Base-by-base conservation (phyloP, 495 filamentous ascomycete species). In the Daldinia vernicosa region DNA sequence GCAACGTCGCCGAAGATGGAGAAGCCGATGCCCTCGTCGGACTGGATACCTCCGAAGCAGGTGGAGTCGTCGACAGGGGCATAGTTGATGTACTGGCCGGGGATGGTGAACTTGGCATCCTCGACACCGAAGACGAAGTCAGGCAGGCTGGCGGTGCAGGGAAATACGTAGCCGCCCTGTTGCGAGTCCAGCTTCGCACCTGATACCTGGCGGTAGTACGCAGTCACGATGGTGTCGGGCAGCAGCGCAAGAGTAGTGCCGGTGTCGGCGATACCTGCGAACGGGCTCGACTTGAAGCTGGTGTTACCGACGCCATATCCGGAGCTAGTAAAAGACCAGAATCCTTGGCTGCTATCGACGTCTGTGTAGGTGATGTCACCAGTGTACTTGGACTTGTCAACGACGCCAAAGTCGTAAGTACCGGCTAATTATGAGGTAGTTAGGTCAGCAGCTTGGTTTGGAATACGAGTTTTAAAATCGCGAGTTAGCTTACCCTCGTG, bases 1-100 rank as follows among this genome's bases (percentile, higher is more conserved):
- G 91, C 92, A 59, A 93, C 85, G 70, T 93, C 91, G 63, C 91
- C 91, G 50, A 90, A 86, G 78, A 94, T 92, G 60, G 84, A 85
- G 72, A 91, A 87, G 17, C 82, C 85, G 37, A 91, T 83, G 56
- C 86, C 86, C 40, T 80, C 80, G 76, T 90, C 87, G 55, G 79
- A 79, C 79, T 91, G 89, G 60, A 91, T 85, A 53, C 86, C 86
- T 59, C 89, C 89, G 71, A 83, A 88, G 80, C 89, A 91, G 63
- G 75, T 81, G 4, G 50, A 47, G 40, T 53, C 56, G 37, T 67
- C 69, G 12, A 77, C 75, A 39, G 81, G 80, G 0, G 80, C 82
- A 72, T 87, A 88, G 78, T 87, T 90, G 71, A 90, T 79, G 67
- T 82, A 82, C 40, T 76, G 67, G 27, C 85, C 86, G 2, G 87